Percentiles rank a stretch among this genome's conserved stretches.
These are phyloP conservation scores for Alternaria consortialis DNA, from an alignment of 2,329 filamentous ascomycete genomes.

Conservation along the genomic window DNA sequence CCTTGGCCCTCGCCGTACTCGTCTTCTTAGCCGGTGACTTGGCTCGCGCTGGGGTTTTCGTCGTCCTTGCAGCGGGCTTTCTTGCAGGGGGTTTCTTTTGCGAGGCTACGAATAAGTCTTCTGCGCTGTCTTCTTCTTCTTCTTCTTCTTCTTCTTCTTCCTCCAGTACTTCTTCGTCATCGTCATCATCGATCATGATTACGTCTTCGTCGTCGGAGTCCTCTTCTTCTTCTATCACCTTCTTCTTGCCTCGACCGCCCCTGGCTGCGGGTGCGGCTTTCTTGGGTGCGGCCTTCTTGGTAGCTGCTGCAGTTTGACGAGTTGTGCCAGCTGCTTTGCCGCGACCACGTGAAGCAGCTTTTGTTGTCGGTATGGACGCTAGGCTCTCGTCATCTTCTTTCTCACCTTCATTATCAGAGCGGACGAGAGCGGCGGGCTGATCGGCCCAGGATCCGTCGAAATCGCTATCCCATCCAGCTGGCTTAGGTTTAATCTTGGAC, in stretches of 20 bases:
- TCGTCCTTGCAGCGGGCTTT: constrained; percentile 31
- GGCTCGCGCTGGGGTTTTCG: constrained; percentile 27
- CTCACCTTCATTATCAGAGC: constrained; percentile 60
- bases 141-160: constrained; percentile 39
- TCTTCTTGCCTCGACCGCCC: constrained; percentile 52
- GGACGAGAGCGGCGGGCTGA: constrained; percentile 71
- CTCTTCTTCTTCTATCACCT: constrained; percentile 54
- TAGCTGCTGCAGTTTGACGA: constrained; percentile 33
- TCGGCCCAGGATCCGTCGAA: constrained; percentile 87
- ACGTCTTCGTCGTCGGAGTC: constrained; percentile 53
- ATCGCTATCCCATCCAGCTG: constrained; percentile 87
- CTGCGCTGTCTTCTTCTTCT: constrained; percentile 53
- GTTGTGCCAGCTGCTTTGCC: constrained; percentile 53
- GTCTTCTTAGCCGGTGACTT: constrained; percentile 43
- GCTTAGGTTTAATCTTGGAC: constrained; percentile 74
- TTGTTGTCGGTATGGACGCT: constrained; percentile 46
- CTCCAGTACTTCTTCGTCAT: constrained; percentile 49
- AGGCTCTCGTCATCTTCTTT: constrained; percentile 51
- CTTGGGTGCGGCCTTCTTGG: constrained; percentile 48
- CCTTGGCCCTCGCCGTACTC: constrained; percentile 28
- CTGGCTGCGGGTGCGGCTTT: constrained; percentile 47
- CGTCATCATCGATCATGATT: constrained; percentile 58
- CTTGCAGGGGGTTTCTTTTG: constrained; percentile 40
- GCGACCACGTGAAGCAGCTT: constrained; percentile 57
- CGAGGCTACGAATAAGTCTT: constrained; percentile 54